Base-by-base conservation (phyloP, 2,329 filamentous ascomycete genomes). In the Talaromyces rugulosus region DNA sequence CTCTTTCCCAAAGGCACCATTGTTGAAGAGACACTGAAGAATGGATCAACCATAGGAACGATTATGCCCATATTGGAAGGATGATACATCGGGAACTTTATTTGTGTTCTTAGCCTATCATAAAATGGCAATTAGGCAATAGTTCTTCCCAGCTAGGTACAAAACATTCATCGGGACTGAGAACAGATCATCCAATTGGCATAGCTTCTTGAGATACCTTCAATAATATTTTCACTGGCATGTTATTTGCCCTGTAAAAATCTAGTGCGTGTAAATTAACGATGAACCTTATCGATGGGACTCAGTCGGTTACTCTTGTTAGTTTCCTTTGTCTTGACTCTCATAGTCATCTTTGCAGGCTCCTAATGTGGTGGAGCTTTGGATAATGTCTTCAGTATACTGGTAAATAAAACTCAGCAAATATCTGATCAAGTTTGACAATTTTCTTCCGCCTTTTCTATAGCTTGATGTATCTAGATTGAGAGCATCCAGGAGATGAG, bases 271-370 rank as follows among this genome's bases (percentile, higher is more conserved):
- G 14, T 36, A 16, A 4, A 16, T 36, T 2, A 6, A 36, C 5
- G 34, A 14, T 16, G 16, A 36, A 36, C 14, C 12, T 36, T 36
- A 36, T 36, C 14, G 34, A 12, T 16, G 14, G 14, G 4, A 14
- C 1, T 3, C 34, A 36, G 12, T 36, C 12, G 12, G 44, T 31
- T 61, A 6, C 30, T 61, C 12, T 57, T 47, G 42, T n/a, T 61
- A 44, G 16, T 27, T 31, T 31, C 33, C 23, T 58, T 61, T 2
- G 34, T 61, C 14, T 16, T 57, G 27, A 51, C 16, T 44, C n/a
- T 61, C 34, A 61, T 57, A 34, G 28, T 58, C 18, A 56, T 58
- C n/a, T 61, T 61, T 23, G 54, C 59, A 8, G 59, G 59, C 14
- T 42, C 59, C 18, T 54, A 61, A 42, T 61, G 44, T 18, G 59